A percentile compares a stretch with the other conserved stretches of the same genome.
Conservation (phyloP, 164 flowering plant species). For the Akebia trifoliata region DNA sequence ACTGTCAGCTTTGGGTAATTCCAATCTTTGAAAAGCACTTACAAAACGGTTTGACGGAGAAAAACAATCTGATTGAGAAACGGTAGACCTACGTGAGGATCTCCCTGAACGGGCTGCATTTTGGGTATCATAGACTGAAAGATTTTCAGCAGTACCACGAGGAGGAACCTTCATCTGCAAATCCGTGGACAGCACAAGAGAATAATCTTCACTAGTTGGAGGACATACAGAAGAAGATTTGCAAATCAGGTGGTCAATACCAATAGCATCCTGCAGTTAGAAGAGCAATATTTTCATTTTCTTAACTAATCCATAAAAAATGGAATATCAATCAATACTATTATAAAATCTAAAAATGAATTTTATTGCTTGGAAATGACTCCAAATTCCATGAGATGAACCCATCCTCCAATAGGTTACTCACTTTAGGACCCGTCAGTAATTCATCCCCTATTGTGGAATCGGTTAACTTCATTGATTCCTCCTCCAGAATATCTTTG, state of each 20-base stretch:
- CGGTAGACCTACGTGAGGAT: slow-evolving; percentile 1
- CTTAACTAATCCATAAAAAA: no score
- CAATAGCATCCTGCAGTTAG: slow-evolving; percentile 31
- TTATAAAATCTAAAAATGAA: no score
- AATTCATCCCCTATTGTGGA: slow-evolving; percentile 8
- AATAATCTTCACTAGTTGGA: slow-evolving; percentile 10
- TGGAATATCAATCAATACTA: no score
- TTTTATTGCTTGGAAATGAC: no score
- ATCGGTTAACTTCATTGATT: slow-evolving; percentile 28
- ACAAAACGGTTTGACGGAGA: slow-evolving; percentile 17
- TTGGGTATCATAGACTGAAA: slow-evolving; percentile 16
- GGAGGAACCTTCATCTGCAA: neutral
- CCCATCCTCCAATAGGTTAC: neutral
- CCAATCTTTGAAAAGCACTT: slow-evolving; percentile 42
- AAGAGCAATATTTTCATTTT: no score
- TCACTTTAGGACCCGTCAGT: slow-evolving; percentile 29
- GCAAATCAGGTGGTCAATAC: neutral
- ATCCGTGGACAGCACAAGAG: slow-evolving; percentile 12
- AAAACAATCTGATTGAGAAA: slow-evolving; percentile 11
- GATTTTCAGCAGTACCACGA: slow-evolving; percentile 16
- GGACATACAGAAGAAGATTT: slow-evolving; percentile 8
- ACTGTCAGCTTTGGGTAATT: slow-evolving; percentile 21
- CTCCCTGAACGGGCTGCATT: slow-evolving; percentile 6
- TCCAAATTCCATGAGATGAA: neutral
- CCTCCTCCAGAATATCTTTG: slow-evolving; percentile 37